These are phyloP conservation scores for Elaeis oleifera DNA, from an alignment of 202 grass and related monocot genomes.

Conservation along the genomic window DNA sequence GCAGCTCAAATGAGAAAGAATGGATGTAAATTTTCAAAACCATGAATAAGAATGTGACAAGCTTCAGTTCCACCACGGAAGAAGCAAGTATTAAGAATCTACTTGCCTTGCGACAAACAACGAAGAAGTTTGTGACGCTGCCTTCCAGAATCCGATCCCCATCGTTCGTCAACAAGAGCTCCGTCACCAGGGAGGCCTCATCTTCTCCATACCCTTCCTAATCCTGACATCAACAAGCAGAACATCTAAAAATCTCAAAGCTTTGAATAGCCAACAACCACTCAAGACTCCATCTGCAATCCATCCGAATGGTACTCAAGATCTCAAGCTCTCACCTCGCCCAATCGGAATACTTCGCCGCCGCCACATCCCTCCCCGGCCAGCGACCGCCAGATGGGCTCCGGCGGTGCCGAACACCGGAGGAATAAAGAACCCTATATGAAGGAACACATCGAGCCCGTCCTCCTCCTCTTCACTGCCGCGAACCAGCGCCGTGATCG, in stretches of 20 bases:
- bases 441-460: conserved; percentile 42
- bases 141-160: conserved; percentile 78
- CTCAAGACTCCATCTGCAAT: no score
- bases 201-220: conserved; percentile 69
- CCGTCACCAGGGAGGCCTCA: conserved; percentile 63
- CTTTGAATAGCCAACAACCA: background rate
- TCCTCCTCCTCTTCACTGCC: conserved; percentile 3
- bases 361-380: conserved; percentile 37
- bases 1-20: no score
- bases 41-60: no score
- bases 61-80: no score
- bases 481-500: conserved; percentile 53
- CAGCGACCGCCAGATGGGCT: conserved; percentile 53
- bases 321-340: conserved; percentile 27
- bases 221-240: conserved; percentile 26
- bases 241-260: background rate
- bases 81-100: no score
- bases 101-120: conserved; percentile 46
- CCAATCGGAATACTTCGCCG: conserved; percentile 69
- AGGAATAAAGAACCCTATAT: conserved; percentile 42
- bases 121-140: conserved; percentile 58
- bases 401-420: conserved; percentile 41
- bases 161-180: conserved; percentile 68
- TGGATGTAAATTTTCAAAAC: no score
- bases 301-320: no score